These are phyloP conservation scores for Alternaria sp. DNA, from an alignment of 2,329 filamentous ascomycete genomes.

Conservation along the genomic window DNA sequence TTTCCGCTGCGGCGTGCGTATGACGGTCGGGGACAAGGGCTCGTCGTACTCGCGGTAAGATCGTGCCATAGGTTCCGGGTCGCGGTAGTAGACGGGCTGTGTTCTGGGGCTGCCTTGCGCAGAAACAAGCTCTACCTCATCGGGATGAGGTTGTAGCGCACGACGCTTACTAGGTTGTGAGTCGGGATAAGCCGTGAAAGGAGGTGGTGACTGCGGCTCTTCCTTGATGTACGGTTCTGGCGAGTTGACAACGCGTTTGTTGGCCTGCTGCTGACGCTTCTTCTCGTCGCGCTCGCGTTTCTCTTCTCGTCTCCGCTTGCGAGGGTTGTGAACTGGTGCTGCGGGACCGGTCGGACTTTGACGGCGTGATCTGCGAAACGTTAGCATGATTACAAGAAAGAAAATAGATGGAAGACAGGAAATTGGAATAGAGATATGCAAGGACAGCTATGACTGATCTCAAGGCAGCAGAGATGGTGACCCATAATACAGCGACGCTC, in stretches of 20 bases:
- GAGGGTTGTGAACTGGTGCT: conserved; percentile 54
- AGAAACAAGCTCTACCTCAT: conserved; percentile 49
- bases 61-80: conserved; percentile 43
- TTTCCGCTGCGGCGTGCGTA: conserved; percentile 48
- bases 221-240: conserved; percentile 65
- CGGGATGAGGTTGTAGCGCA: conserved; percentile 43
- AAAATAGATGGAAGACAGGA: background rate
- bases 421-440: background rate
- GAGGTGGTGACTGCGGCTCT: conserved; percentile 67
- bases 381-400: conserved; percentile 15
- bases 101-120: conserved; percentile 48
- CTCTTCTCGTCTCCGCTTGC: conserved; percentile 59
- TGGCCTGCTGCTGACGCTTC: conserved; percentile 46
- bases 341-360: conserved; percentile 54
- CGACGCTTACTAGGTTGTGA: conserved; percentile 49
- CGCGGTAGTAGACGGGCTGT: conserved; percentile 55
- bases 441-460: background rate
- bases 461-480: background rate
- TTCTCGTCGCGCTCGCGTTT: conserved; percentile 43
- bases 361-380: conserved; percentile 38
- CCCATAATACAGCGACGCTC: background rate
- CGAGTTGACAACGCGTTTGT: conserved; percentile 39
- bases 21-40: conserved; percentile 47
- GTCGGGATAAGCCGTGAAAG: conserved; percentile 54
- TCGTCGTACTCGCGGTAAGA: conserved; percentile 53